Percentiles rank a stretch among this genome's conserved stretches.
phyloP scores from a whole-genome alignment of 179 eudicot genomes.

The Vitellaria paradoxa region DNA sequence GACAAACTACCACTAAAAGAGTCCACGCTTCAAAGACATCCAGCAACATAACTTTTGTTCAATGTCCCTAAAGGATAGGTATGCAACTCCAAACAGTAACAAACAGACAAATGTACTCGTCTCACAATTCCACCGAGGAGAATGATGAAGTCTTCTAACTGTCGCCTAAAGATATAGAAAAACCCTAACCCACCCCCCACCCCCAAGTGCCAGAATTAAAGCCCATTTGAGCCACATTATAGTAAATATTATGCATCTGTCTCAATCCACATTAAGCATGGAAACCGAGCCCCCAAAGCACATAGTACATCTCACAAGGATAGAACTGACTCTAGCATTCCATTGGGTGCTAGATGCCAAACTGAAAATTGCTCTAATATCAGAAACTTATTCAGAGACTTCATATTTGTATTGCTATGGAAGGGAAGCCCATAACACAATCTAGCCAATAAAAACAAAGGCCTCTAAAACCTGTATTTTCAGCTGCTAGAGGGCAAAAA shows the following conservation, averaged over 20 bases:
- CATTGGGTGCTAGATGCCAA: not conserved
- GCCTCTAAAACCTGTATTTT: not conserved
- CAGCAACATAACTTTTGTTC: not conserved
- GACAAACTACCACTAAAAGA: not conserved
- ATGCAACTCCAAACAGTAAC: not conserved
- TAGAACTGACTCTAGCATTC: too few species aligned
- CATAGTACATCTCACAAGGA: too few species aligned
- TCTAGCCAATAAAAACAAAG: not conserved
- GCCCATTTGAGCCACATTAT: too few species aligned
- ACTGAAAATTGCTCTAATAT: not conserved
- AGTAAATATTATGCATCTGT: too few species aligned
- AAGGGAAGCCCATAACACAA: not conserved
- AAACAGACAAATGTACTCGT: not conserved
- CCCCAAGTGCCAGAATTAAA: too few species aligned
- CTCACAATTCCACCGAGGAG: not conserved
- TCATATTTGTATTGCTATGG: not conserved
- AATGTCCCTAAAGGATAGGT: not conserved
- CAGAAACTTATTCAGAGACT: not conserved
- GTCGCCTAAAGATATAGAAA: too few species aligned
- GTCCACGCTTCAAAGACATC: not conserved
- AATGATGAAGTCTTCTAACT: not conserved
- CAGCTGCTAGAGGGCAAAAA: not conserved
- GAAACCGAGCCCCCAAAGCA: too few species aligned
- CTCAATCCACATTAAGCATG: too few species aligned
- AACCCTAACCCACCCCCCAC: too few species aligned